Base-by-base conservation (phyloP, 2,329 filamentous ascomycete species). In the Fusarium gaditjirri region DNA sequence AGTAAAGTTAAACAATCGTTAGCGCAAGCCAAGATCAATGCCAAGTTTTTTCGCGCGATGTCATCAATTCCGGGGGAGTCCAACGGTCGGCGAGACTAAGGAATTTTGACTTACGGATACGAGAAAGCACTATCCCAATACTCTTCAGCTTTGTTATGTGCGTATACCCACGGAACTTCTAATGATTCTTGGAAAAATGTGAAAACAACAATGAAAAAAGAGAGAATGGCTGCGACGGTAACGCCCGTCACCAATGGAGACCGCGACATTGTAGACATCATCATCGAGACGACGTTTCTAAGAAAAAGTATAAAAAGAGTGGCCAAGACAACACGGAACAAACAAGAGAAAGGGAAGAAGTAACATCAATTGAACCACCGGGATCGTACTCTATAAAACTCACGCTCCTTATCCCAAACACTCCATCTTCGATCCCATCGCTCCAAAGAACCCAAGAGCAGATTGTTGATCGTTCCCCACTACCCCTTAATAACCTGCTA, bases 181-280 rank as follows among this genome's bases (percentile, higher is more conserved):
- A 72, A 17, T 13, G 64, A 65, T n/a, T 72, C 69, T 41, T 71
- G 65, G 23, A 71, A 71, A 39, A 60, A 69, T 9, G 64, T 57
- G 38, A 72, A 69, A 13, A 70, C 31, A 41, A 69, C 44, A 25
- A 71, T 65, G 23, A 72, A 72, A 69, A 71, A 70, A 54, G 44
- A 71, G 68, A 71, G 39, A 14, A 60, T 44, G 64, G 64, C 68
- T 2, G 68, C 69, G 25, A 72, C 31, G 39, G 59, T 29, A 14
- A 71, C 27, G 36, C 68, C 67, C 8, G 68, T 68, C 33, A 53
- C 21, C 36, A 60, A 43, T 25, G 68, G 38, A n/a, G 65, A 60
- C 14, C 68, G 69, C 41, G 69, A 71, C 38, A 69, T 72, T 50
- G 63, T 52, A 31, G 57, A 60, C 44, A 65, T 58, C 64, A 69